A percentile compares a stretch with the other conserved stretches of the same genome.
phyloP scores from a whole-genome alignment of 2,329 filamentous ascomycete genomes.

The Talaromyces sp. region DNA sequence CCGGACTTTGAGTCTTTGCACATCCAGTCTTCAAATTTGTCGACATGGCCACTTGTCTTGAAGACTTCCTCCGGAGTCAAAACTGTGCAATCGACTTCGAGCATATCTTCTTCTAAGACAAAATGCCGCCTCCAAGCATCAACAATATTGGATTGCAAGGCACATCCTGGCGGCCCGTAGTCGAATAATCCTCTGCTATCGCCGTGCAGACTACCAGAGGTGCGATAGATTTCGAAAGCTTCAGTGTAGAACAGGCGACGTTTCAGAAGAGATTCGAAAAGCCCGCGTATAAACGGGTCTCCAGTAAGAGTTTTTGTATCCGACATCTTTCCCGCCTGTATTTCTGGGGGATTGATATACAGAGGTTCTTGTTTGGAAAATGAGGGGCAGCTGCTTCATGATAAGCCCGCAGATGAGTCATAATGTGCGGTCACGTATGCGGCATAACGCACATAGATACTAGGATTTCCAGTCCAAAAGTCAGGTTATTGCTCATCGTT shows the following conservation, averaged over 20 bases:
- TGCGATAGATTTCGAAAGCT: conserved; percentile 80
- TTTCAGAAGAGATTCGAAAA: conserved; percentile 78
- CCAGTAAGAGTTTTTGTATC: conserved; percentile 53
- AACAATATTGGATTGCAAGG: conserved; percentile 80
- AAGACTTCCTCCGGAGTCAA: conserved; percentile 88
- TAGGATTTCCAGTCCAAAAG: too few relatives aligned
- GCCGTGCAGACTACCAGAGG: conserved; percentile 36
- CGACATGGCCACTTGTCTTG: conserved; percentile 93
- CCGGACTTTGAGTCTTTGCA: conserved; percentile 97
- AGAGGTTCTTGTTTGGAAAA: not conserved
- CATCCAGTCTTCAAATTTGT: conserved; percentile 99
- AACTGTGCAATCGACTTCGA: conserved; percentile 90
- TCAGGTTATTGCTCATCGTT: too few relatives aligned
- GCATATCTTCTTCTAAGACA: conserved; percentile 87
- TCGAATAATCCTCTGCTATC: conserved; percentile 86
- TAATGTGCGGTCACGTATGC: too few relatives aligned
- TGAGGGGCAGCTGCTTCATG: not conserved
- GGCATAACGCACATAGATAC: too few relatives aligned
- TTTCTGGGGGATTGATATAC: not conserved
- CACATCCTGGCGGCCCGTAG: conserved; percentile 83
- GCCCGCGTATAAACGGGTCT: conserved; percentile 75
- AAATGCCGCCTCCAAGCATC: conserved; percentile 92
- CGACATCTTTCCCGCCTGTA: not conserved
- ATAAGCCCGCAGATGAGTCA: not conserved
- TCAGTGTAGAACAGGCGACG: conserved; percentile 92